Base-by-base conservation (phyloP, 2,329 filamentous ascomycete species). In the Tothia fuscella region DNA sequence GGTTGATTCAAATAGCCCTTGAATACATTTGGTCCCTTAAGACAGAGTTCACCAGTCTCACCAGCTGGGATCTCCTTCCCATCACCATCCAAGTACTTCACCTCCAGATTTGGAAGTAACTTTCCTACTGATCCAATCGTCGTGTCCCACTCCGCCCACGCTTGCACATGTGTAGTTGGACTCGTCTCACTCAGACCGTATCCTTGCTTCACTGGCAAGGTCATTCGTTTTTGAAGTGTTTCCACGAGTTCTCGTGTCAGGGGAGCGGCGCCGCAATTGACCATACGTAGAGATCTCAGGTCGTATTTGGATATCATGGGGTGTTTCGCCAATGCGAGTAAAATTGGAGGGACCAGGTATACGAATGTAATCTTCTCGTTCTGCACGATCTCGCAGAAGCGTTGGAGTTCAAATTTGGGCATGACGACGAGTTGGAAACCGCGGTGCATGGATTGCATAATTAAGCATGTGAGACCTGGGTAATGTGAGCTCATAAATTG, bases 171-270 rank as follows among this genome's bases (percentile, higher is more conserved):
- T 0, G 84, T 83, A 1, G 78, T 81, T 0, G 88, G 87, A 20
- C 80, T 80, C 12, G 86, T 93, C 65, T 96, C 89, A 4, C 79
- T 86, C 4, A 96, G 70, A 0, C 89, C 89, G 55, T 94, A 96
- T 14, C 84, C 88, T 62, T 96, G 89, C 67, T 94, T 95, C 46
- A 94, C 77, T 2, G 80, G 80, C 16, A 93, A 70, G 39, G 77
- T 77, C 45, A 91, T 74, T 6, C 87, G 76, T 16, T 73, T 61
- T 67, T 84, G 83, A 3, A 91, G 74, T 6, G 76, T 72, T 42
- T 86, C 76, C 1, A 89, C 82, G 2, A 96, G 72, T 48, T 94
- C 86, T 24, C 69, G 66, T 0, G 85, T 89, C 30, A 95, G 66
- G 0, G 89, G 89, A 1, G 89, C 88, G 0, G 88, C 89, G 19